Evolutionary conservation across 371 early-diverging fungal genomes (phyloP).

Genomic region (Mucor ambiguus): DNA sequence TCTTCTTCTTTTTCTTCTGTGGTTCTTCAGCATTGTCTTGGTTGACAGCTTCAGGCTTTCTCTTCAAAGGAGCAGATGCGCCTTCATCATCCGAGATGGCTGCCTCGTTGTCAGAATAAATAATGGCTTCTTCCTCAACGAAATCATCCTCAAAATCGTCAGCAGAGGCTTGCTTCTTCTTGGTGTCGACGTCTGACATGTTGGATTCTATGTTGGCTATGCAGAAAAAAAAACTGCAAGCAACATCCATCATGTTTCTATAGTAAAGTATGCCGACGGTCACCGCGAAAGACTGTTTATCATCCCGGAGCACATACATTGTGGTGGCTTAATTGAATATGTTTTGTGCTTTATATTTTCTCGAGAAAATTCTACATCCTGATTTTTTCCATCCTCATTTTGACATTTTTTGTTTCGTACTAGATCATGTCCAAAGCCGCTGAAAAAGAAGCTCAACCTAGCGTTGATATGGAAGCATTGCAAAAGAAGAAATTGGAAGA

Average conservation of each 20-base stretch:
- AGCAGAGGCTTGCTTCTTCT: slow-evolving; percentile 40
- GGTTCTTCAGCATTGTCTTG: slow-evolving; percentile 16
- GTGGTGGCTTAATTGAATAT: background rate
- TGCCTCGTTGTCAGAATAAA: slow-evolving; percentile 43
- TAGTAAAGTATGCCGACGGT: background rate
- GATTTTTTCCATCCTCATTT: background rate
- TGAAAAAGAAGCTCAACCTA: slow-evolving; percentile 17
- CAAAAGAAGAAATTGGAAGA: slow-evolving; percentile 29
- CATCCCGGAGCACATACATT: background rate
- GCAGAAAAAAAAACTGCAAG: background rate
- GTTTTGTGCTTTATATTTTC: background rate
- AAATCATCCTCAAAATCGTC: slow-evolving; percentile 74
- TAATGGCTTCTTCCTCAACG: slow-evolving; percentile 48
- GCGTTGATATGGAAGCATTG: slow-evolving; percentile 29
- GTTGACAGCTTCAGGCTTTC: slow-evolving; percentile 37
- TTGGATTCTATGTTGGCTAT: background rate
- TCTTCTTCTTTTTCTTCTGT: slow-evolving; percentile 42
- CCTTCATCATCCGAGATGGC: slow-evolving; percentile 30
- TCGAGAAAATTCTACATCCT: slow-evolving; percentile 2
- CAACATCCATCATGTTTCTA: background rate
- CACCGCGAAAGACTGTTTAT: slow-evolving; percentile 5
- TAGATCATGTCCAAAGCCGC: slow-evolving; percentile 9
- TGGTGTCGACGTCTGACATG: background rate
- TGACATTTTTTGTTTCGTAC: background rate
- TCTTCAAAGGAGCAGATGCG: slow-evolving; percentile 26